Evolutionary conservation across 371 early-diverging fungal species (phyloP).

Genomic region (Mucor lusitanicus): DNA sequence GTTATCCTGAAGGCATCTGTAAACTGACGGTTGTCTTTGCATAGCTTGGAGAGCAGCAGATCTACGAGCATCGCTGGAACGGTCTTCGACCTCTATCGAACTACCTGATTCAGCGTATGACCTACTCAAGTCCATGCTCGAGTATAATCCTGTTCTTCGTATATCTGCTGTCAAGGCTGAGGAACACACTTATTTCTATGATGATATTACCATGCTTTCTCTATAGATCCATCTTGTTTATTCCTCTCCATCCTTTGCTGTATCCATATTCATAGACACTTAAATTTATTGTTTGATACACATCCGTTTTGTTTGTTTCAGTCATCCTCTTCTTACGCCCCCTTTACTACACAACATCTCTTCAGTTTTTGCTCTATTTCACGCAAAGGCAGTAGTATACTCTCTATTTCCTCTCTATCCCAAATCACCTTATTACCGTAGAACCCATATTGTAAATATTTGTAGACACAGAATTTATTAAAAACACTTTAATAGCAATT

Average conservation of each 20-base stretch:
- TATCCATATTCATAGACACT: neutral
- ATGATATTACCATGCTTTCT: slow-evolving; percentile 18
- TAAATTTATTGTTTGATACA: neutral
- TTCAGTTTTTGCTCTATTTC: neutral
- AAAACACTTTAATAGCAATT: neutral
- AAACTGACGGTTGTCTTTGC: neutral
- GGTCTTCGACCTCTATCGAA: slow-evolving; percentile 1
- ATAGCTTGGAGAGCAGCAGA: slow-evolving; percentile 27
- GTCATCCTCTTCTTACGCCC: neutral
- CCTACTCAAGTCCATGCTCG: slow-evolving; percentile 26
- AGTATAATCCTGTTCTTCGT: slow-evolving; percentile 31
- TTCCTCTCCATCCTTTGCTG: neutral
- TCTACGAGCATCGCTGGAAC: slow-evolving; percentile 5
- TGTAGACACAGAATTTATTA: neutral
- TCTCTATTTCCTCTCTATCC: neutral
- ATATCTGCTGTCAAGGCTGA: slow-evolving; percentile 32
- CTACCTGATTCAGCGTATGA: slow-evolving; percentile 18
- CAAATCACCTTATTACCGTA: neutral
- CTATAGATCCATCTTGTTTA: slow-evolving; percentile 1
- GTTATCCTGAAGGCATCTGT: too few species aligned
- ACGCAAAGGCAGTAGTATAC: neutral
- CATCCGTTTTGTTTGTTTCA: neutral
- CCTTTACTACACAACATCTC: neutral
- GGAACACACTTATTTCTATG: slow-evolving; percentile 28
- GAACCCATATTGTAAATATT: neutral